Evolutionary conservation across 2,329 filamentous ascomycete species (phyloP).

Genomic region (Hawksworthiomyces lignivorus): DNA sequence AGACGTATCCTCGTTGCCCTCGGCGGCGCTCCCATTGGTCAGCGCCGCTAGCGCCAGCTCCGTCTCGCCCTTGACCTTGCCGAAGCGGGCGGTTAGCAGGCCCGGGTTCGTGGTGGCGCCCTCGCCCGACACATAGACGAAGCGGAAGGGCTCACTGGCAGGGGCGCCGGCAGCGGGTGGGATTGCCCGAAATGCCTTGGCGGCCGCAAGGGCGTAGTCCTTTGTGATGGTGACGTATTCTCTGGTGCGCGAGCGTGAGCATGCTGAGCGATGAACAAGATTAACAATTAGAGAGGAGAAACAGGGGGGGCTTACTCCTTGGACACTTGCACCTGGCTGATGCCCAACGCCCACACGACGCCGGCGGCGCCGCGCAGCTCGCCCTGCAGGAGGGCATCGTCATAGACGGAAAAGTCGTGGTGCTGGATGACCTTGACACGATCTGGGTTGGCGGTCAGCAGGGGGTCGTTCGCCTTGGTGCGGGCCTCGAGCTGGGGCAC

Average conservation of each 20-base stretch:
- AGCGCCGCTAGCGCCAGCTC: constrained; percentile 53
- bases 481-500: constrained; percentile 51
- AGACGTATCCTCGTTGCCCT: constrained; percentile 17
- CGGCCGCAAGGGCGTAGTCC: constrained; percentile 49
- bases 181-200: constrained; percentile 7
- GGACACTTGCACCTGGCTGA: constrained; percentile 50
- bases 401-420: constrained; percentile 57
- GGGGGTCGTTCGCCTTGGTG: constrained; percentile 38
- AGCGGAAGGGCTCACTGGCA: constrained; percentile 45
- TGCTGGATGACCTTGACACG: constrained; percentile 61
- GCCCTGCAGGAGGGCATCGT: constrained; percentile 40
- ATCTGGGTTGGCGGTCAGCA: constrained; percentile 3
- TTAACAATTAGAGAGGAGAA: not conserved
- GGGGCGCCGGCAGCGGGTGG: not conserved
- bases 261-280: not conserved
- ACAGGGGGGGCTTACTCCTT: constrained; percentile 40
- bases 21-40: too few relatives aligned
- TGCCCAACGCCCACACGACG: constrained; percentile 68
- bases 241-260: constrained; percentile 23
- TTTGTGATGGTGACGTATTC: constrained; percentile 63
- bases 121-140: constrained; percentile 62
- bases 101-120: constrained; percentile 53
- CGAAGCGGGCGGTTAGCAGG: constrained; percentile 50
- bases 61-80: constrained; percentile 57
- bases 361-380: constrained; percentile 57